These are phyloP conservation scores for Kodamaea hsintzibuensis DNA, from an alignment of 805 yeast genomes.

Conservation along the genomic window DNA sequence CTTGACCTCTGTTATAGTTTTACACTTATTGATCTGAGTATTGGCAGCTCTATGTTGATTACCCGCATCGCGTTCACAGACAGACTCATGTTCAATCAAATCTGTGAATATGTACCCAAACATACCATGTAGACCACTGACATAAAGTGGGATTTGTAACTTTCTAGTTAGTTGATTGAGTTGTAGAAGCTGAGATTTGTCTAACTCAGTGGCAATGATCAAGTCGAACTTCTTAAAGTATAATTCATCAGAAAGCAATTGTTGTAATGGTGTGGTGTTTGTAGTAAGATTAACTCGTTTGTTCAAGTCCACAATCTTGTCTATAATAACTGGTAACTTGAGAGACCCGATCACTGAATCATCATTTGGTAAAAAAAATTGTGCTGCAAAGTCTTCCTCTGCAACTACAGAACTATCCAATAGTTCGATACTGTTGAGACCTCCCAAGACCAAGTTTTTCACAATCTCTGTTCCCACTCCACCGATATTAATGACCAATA, in stretches of 20 bases:
- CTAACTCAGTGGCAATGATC: conserved; percentile 72
- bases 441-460: conserved; percentile 85
- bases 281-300: conserved; percentile 66
- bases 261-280: conserved; percentile 31
- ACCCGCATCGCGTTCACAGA: conserved; percentile 52
- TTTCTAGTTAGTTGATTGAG: conserved; percentile 60
- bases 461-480: conserved; percentile 80
- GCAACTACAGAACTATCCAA: conserved; percentile 56
- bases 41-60: conserved; percentile 39
- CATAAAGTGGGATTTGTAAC: conserved; percentile 63
- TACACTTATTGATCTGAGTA: conserved; percentile 52
- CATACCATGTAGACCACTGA: conserved; percentile 71
- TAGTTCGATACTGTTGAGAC: conserved; percentile 76
- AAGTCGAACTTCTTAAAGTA: conserved; percentile 63
- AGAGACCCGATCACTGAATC: conserved; percentile 53
- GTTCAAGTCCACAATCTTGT: conserved; percentile 70
- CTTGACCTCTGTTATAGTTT: conserved; percentile 33
- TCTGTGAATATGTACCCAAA: conserved; percentile 84
- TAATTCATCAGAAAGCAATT: conserved; percentile 17
- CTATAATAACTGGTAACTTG: conserved; percentile 55
- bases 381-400: conserved; percentile 68
- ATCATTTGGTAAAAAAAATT: conserved; percentile 65
- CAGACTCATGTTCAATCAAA: conserved; percentile 61
- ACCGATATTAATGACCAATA: conserved; percentile 70
- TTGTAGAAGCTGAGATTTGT: conserved; percentile 36